A percentile compares a stretch with the other conserved stretches of the same genome.
These are phyloP conservation scores for Alternaria arbusti DNA, from an alignment of 2,329 filamentous ascomycete species.

Conservation along the genomic window DNA sequence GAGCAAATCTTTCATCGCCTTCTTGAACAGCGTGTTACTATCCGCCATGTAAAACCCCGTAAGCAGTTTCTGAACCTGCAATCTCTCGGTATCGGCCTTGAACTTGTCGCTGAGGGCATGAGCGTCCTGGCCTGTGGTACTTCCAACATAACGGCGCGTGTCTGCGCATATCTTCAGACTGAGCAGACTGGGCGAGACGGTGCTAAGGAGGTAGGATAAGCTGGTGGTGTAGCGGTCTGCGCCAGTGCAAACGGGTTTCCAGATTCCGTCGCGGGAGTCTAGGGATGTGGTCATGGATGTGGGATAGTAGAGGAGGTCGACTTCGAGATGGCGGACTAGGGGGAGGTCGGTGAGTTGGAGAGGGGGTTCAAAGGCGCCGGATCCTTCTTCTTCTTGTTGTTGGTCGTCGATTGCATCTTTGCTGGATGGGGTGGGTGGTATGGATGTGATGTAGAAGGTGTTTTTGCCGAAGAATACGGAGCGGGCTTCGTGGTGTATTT, in stretches of 20 bases:
- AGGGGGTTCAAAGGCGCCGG: conserved; percentile 35
- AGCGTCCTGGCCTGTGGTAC: neutral
- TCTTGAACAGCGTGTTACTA: conserved; percentile 20
- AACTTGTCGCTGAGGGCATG: conserved; percentile 3
- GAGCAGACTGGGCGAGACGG: conserved; percentile 14
- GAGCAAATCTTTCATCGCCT: conserved; percentile 21
- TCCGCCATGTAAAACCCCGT: conserved; percentile 35
- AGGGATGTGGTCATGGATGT: conserved; percentile 8
- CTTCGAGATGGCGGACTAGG: conserved; percentile 30
- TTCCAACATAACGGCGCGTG: conserved; percentile 13
- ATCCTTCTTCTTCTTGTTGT: conserved; percentile 8
- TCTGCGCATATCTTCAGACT: conserved; percentile 23
- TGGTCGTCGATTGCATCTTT: neutral
- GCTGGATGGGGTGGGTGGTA: conserved; percentile 4
- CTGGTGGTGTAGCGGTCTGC: conserved; percentile 32
- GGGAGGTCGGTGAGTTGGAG: conserved; percentile 27
- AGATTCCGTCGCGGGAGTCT: conserved; percentile 9
- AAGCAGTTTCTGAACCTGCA: conserved; percentile 28
- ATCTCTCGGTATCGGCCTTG: conserved; percentile 6
- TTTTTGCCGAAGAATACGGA: conserved; percentile 52
- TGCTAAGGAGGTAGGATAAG: conserved; percentile 20
- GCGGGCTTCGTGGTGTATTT: conserved; percentile 51
- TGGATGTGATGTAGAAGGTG: conserved; percentile 40
- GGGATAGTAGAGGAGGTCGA: conserved; percentile 39
- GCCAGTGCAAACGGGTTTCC: conserved; percentile 23